Evolutionary conservation across 2,329 filamentous ascomycete genomes (phyloP).

Genomic region (Endoconidiophora laricicola): DNA sequence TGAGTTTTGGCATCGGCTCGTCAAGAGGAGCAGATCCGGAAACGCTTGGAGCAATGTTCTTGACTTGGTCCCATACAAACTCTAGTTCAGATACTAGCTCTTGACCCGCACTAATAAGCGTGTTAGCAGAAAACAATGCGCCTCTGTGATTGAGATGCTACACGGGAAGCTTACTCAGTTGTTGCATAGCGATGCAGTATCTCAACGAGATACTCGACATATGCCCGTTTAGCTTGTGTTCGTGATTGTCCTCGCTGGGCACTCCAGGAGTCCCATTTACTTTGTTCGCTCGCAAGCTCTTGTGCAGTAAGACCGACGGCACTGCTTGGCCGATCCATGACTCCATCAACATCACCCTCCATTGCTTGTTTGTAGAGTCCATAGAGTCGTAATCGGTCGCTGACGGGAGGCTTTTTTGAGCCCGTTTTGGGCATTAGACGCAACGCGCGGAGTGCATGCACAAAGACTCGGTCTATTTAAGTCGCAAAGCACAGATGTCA

Average conservation of each 20-base stretch:
- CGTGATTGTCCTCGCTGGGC: constrained; percentile 65
- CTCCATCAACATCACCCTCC: constrained; percentile 91
- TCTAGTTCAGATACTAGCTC: constrained; percentile 90
- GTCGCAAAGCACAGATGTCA: background rate
- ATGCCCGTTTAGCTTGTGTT: constrained; percentile 85
- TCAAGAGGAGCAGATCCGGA: constrained; percentile 39
- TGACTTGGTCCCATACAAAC: constrained; percentile 98
- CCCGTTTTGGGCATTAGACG: constrained; percentile 94
- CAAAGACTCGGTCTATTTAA: constrained; percentile 77
- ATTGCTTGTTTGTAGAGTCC: constrained; percentile 98
- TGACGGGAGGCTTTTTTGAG: constrained; percentile 68
- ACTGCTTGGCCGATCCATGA: constrained; percentile 64
- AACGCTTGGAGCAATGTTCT: constrained; percentile 59
- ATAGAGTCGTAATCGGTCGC: constrained; percentile 81
- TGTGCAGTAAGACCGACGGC: constrained; percentile 31
- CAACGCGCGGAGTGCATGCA: constrained; percentile 95
- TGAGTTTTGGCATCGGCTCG: constrained; percentile 12
- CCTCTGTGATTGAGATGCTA: background rate
- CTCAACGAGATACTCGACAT: constrained; percentile 85
- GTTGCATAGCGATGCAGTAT: constrained; percentile 95
- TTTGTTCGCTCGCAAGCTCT: constrained; percentile 41
- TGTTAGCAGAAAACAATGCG: background rate
- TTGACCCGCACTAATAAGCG: constrained; percentile 47
- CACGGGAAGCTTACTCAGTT: constrained; percentile 42
- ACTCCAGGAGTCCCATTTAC: constrained; percentile 92